These are phyloP conservation scores for Mrakia gelida DNA, from an alignment of 768 basidiomycete species.

Conservation along the genomic window DNA sequence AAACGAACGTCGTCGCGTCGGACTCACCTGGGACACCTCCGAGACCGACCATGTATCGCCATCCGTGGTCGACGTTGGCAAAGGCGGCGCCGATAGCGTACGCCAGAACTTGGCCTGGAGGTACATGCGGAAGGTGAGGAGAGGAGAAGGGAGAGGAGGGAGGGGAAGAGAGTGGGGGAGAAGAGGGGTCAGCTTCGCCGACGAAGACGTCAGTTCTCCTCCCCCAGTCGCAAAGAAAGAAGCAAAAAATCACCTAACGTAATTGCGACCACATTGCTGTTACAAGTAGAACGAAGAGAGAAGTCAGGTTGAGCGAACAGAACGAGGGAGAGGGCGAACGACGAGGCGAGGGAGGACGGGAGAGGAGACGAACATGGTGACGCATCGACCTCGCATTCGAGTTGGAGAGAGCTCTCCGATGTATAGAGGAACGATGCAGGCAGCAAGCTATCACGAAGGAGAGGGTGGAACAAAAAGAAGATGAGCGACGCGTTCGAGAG, in stretches of 20 bases:
- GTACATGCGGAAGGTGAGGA: no score
- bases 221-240: no score
- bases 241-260: no score
- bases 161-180: no score
- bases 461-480: neutral
- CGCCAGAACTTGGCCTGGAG: conserved; percentile 10
- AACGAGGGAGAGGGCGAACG: neutral
- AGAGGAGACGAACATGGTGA: conserved; percentile 20
- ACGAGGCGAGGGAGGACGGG: neutral
- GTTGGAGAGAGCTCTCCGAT: conserved; percentile 80
- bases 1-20: no score
- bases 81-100: conserved; percentile 43
- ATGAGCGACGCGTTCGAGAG: neutral
- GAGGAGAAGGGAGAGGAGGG: no score
- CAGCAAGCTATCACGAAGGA: conserved; percentile 7
- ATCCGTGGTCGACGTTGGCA: conserved; percentile 55
- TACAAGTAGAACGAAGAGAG: neutral
- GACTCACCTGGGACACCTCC: conserved; percentile 57
- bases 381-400: conserved; percentile 39
- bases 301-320: neutral
- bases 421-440: conserved; percentile 63
- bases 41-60: conserved; percentile 62
- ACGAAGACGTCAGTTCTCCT: no score
- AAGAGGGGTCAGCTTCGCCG: no score
- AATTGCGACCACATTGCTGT: conserved; percentile 69